Evolutionary conservation across 257 asterid genomes (phyloP), one percentile per base, ranked within the genome.

Genomic region (Orobanche coerulescens): DNA sequence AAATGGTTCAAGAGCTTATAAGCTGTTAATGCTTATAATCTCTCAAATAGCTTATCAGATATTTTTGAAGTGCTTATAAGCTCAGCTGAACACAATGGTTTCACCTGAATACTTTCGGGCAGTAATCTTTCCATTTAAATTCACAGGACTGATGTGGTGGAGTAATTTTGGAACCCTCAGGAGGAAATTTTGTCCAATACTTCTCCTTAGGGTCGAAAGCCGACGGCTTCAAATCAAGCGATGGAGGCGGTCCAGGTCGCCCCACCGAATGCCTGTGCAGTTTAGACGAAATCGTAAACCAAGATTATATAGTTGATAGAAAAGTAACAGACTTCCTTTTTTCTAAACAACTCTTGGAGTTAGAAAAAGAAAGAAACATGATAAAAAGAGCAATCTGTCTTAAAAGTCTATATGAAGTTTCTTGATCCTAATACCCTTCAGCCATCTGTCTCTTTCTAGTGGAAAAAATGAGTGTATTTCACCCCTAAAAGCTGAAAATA

Each of bases 91-190:
- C 30, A n/a, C n/a, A n/a, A n/a, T n/a, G n/a, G n/a, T n/a, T 6
- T 60, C 39, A 86, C 98, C 98, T 79, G 75, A 92, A 92, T 23
- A 88, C 98, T 80, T 88, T 88, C 11, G 98, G 98, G 62, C 98
- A 88, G 63, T 92, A 92, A 36, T 88, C 98, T 70, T 92, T 92
- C 98, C 98, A 92, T 70, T 79, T 86, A 51, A 92, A 92, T 53
- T 92, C 96, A 47, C 87, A 74, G 0, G 96, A 88, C 44, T 77
- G 76, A 59, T 92, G 98, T 0, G 91, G 95, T 4, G 98, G 98
- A 44, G 98, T 92, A 67, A 31, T 69, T 60, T 92, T 92, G 18
- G 95, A 86, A 36, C 98, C 98, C 62, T 92, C 98, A 0, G 95
- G 33, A 0, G 98, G 98, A 54, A 92, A 92, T 69, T 84, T 86